Conservation (phyloP, 2,329 filamentous ascomycete species). For the Botrytis hyacinthi region DNA sequence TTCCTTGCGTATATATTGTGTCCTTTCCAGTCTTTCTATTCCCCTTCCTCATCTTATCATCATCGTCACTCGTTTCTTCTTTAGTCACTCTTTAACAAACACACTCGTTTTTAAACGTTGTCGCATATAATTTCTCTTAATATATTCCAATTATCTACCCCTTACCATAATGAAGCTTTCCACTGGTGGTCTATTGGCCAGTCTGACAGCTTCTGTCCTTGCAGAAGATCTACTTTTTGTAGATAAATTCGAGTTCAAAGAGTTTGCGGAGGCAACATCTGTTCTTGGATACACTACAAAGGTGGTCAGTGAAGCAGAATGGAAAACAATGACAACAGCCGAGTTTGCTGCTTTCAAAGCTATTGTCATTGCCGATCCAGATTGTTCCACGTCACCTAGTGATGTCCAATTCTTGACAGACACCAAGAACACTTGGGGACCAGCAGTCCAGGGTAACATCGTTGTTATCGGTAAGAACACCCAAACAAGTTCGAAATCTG, state of each 20-base stretch:
- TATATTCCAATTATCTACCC: not conserved
- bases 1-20: slow-evolving; percentile 14
- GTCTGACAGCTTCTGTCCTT: slow-evolving; percentile 26
- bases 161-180: slow-evolving; percentile 25
- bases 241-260: slow-evolving; percentile 35
- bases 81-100: slow-evolving; percentile 13
- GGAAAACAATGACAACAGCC: slow-evolving; percentile 42
- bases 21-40: not conserved
- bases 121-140: not conserved
- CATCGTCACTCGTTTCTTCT: slow-evolving; percentile 14
- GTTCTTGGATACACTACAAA: slow-evolving; percentile 37
- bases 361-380: slow-evolving; percentile 44
- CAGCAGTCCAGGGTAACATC: slow-evolving; percentile 44
- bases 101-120: not conserved
- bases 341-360: slow-evolving; percentile 48
- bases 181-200: slow-evolving; percentile 24
- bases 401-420: slow-evolving; percentile 42
- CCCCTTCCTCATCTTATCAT: not conserved
- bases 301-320: slow-evolving; percentile 41
- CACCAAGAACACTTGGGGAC: slow-evolving; percentile 43
- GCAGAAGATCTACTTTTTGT: slow-evolving; percentile 40
- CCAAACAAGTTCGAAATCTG: not conserved
- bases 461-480: slow-evolving; percentile 42
- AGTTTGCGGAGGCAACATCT: slow-evolving; percentile 29
- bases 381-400: slow-evolving; percentile 37